Base-by-base conservation (phyloP, 176 grass and related monocot genomes). In the Juncus inflexus region DNA sequence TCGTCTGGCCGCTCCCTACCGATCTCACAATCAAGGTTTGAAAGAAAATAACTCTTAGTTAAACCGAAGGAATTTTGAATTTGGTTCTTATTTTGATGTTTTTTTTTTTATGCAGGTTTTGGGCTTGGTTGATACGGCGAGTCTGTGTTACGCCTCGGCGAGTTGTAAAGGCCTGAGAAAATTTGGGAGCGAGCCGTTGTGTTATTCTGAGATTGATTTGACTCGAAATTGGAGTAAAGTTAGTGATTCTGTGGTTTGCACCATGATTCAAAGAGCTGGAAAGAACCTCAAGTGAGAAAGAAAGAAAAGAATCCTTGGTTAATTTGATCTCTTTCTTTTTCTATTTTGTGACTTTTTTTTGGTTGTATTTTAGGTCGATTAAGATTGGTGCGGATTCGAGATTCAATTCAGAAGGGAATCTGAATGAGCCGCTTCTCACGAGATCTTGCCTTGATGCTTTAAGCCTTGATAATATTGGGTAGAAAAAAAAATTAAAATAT, bases 181-280 rank as follows among this genome's bases (percentile, higher is more conserved):
- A 69, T 83, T 58, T 53, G 74, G 73, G 7, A 65, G 58, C n/a
- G 74, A 83, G 42, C 35, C 74, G 52, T 42, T 72, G 15, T 83
- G 80, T 60, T 83, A 83, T 60, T 50, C 60, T 12, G 50, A 77
- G 37, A 83, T 83, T 61, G 80, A 83, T 62, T 57, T 83, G 39
- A 77, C 65, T 7, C 67, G 40, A 12, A 40, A 36, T 52, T 42
- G 55, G 9, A 55, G 58, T 12, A 72, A 61, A 16, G 50, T 73
- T 7, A 83, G 54, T 50, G 65, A 83, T 42, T 41, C 66, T 14
- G 52, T 83, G 11, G 80, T 83, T 8, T 83, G 73, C 60, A 83
- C 59, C 12, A 72, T 83, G 66, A 83, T 83, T 52, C 74, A 83
- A 58, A 74, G 74, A 15, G 74, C 80, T 42, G 80, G 66, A 28